These are phyloP conservation scores for Metarhizium humberi DNA, from an alignment of 2,329 filamentous ascomycete species.

Conservation along the genomic window DNA sequence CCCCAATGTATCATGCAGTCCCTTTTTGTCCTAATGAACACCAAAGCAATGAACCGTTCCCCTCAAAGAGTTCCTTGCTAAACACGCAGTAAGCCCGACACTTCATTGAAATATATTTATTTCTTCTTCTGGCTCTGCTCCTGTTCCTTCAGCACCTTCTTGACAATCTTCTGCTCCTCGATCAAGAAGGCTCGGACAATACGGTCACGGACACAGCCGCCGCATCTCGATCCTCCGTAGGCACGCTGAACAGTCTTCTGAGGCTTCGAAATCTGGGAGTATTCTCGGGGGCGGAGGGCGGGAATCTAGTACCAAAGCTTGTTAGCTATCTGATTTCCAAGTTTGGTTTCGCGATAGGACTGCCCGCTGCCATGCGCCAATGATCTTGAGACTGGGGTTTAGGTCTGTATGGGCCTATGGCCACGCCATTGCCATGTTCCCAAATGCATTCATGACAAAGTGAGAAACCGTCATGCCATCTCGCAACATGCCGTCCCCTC, in stretches of 20 bases:
- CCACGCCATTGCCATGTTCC: background rate
- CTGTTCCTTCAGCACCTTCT: conserved; percentile 99
- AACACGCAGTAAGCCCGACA: conserved; percentile 24
- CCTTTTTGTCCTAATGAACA: conserved; percentile 42
- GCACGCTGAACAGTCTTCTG: conserved; percentile 99
- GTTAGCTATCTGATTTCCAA: conserved; percentile 7
- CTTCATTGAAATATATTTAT: conserved; percentile 40
- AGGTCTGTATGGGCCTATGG: background rate
- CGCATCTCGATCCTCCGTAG: conserved; percentile 97
- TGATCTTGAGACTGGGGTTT: background rate
- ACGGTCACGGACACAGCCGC: conserved; percentile 96
- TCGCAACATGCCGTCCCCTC: background rate
- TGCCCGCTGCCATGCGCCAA: background rate
- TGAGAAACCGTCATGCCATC: background rate
- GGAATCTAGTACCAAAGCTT: conserved; percentile 55
- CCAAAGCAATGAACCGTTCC: conserved; percentile 41
- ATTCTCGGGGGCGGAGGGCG: conserved; percentile 96
- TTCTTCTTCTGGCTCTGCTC: conserved; percentile 63
- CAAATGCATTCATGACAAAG: background rate
- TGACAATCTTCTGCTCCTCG: conserved; percentile 99
- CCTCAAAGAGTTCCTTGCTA: conserved; percentile 23
- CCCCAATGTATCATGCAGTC: conserved; percentile 37
- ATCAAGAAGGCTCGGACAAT: conserved; percentile 98
- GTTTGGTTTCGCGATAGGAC: background rate
- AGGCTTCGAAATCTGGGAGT: conserved; percentile 91